Percentiles rank a stretch among this genome's conserved stretches.
Conservation (phyloP, 139 green algal species). For the Gonium pectorale region DNA sequence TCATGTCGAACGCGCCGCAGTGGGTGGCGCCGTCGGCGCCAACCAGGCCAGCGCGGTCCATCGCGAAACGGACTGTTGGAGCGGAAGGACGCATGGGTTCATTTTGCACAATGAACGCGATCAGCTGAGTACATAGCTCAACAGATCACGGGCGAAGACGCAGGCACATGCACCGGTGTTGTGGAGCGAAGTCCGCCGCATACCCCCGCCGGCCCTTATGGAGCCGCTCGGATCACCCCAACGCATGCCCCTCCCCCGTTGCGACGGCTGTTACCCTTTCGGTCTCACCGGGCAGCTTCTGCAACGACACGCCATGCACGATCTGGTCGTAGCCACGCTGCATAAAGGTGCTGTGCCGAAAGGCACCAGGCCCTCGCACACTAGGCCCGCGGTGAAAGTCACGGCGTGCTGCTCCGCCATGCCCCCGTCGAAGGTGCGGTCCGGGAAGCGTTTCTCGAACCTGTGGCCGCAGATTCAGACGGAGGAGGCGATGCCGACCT, state of each 20-base stretch:
- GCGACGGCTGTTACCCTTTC: no score
- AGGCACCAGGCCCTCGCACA: constrained; percentile 93
- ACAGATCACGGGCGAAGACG: neutral
- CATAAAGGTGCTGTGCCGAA: constrained; percentile 96
- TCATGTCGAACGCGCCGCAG: constrained; percentile 93
- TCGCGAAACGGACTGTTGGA: constrained; percentile 91
- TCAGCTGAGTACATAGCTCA: neutral
- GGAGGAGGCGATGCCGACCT: constrained; percentile 29
- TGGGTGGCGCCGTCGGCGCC: constrained; percentile 98
- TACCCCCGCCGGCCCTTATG: no score
- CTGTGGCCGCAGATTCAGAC: constrained; percentile 37
- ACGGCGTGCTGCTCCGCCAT: constrained; percentile 99
- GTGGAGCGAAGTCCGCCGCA: neutral
- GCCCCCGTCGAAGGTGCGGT: constrained; percentile 96
- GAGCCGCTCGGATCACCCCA: no score
- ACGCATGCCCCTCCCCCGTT: no score
- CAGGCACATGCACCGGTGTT: neutral
- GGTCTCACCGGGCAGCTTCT: constrained; percentile 92
- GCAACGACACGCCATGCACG: constrained; percentile 97
- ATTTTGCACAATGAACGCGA: no score
- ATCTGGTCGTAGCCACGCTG: constrained; percentile 98
- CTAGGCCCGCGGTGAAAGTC: constrained; percentile 96
- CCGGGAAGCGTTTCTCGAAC: constrained; percentile 86
- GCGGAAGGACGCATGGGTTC: no score
- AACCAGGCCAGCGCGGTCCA: constrained; percentile 98